Conservation (phyloP, 371 early-diverging fungal species). For the Syncephalastrum sp. region DNA sequence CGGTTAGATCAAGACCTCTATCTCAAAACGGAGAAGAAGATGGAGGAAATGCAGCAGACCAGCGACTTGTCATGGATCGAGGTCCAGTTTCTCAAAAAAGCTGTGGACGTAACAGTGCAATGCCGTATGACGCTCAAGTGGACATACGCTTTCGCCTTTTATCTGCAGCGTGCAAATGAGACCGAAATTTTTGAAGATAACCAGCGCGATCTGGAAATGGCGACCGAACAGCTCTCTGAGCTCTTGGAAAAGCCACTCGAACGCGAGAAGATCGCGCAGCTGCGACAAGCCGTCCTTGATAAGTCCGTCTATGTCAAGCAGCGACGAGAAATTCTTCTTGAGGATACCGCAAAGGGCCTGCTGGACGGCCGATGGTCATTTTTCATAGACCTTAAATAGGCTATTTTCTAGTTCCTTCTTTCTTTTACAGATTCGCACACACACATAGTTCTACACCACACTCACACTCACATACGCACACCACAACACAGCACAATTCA, state of each 20-base stretch:
- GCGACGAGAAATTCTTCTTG: slow-evolving; percentile 74
- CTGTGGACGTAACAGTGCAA: slow-evolving; percentile 84
- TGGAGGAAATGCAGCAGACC: slow-evolving; percentile 93
- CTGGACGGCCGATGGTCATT: slow-evolving; percentile 68
- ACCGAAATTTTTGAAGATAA: slow-evolving; percentile 96
- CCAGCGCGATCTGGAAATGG: slow-evolving; percentile 94
- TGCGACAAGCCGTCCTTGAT: slow-evolving; percentile 79
- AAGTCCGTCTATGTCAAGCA: slow-evolving; percentile 77
- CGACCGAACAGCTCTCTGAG: slow-evolving; percentile 89
- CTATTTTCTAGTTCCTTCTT: no score
- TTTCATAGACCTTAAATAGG: no score
- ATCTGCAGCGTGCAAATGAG: slow-evolving; percentile 80
- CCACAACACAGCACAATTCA: no score
- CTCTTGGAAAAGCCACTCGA: slow-evolving; percentile 83
- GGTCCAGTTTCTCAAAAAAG: slow-evolving; percentile 93
- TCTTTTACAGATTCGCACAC: no score
- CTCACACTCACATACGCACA: no score
- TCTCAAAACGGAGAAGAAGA: slow-evolving; percentile 87
- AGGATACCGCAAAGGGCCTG: slow-evolving; percentile 79
- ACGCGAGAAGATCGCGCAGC: slow-evolving; percentile 68
- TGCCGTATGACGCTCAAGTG: slow-evolving; percentile 93
- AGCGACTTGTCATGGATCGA: slow-evolving; percentile 97
- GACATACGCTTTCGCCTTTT: slow-evolving; percentile 97
- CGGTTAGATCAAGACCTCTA: slow-evolving; percentile 87
- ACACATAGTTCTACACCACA: no score